Evolutionary conservation across 257 asterid genomes (phyloP), one percentile per base, ranked within the genome.

Genomic region (Lithospermum erythrorhizon): DNA sequence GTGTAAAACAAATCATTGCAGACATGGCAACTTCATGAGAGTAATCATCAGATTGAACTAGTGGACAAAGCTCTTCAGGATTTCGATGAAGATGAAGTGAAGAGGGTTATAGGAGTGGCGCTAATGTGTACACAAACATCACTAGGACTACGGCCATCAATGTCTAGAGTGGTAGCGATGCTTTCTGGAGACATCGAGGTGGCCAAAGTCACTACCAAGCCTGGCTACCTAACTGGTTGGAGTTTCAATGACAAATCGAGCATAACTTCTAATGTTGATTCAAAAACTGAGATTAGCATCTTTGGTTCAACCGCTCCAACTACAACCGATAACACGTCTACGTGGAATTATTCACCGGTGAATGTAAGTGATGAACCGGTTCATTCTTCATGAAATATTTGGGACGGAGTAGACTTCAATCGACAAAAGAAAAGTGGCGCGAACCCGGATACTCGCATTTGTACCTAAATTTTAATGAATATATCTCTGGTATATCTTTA

Each of bases 181-280:
- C 59, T 55, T 55, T 55, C 59, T 55, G 59, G 59, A 55, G 59
- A 55, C 30, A 55, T 55, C 25, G 59, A 55, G n/a, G 59, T 55
- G 17, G 32, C 59, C n/a, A 17, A 5, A 2, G 19, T 55, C 32
- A 55, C 59, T 22, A 21, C 59, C 14, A 55, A n/a, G 32, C 59
- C 59, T 21, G 29, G 59, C 9, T 55, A 55, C 29, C 30, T 55
- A 5, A 21, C 59, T 8, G 59, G 25, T 17, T 55, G 59, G 59
- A 55, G 21, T 24, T 55, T 55, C 32, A 24, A 55, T 13, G 59
- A 55, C n/a, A 55, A 0, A 55, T 21, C 59, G 22, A 55, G 59
- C 59, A 21, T 55, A 15, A 21, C 2, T n/a, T 10, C 17, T 55
- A n/a, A 21, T 21, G 59, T 21, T 21, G 59, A 15, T 55, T 17